phyloP scores from a whole-genome alignment of 2,329 filamentous ascomycete species.

The Keithomyces neogunnii region DNA sequence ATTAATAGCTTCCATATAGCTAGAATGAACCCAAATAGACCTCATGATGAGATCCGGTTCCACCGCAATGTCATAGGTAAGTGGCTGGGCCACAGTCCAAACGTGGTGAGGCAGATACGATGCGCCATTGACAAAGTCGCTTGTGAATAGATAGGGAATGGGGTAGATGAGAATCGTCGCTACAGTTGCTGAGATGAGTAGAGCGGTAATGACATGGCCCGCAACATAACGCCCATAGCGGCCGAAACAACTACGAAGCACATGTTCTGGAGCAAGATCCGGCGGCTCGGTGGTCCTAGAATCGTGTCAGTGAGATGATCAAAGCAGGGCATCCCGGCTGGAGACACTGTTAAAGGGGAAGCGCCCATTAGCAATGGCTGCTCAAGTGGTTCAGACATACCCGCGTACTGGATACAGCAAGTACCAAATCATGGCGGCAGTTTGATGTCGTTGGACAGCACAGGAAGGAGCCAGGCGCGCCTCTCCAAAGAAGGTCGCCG shows the following conservation, averaged over 20 bases:
- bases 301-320: background rate
- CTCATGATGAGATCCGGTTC: slow-evolving; percentile 70
- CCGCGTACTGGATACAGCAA: slow-evolving; percentile 10
- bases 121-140: slow-evolving; percentile 61
- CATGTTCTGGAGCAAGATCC: slow-evolving; percentile 53
- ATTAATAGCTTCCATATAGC: slow-evolving; percentile 69
- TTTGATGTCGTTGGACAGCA: too few relatives aligned
- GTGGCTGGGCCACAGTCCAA: slow-evolving; percentile 66
- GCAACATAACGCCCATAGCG: slow-evolving; percentile 64
- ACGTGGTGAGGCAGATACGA: slow-evolving; percentile 70
- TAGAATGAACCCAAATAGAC: slow-evolving; percentile 73
- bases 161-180: slow-evolving; percentile 66
- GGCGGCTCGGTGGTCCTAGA: slow-evolving; percentile 66
- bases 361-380: background rate
- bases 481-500: too few relatives aligned
- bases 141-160: slow-evolving; percentile 65
- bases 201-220: slow-evolving; percentile 64
- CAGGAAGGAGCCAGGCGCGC: too few relatives aligned
- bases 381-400: background rate
- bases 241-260: slow-evolving; percentile 55
- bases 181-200: slow-evolving; percentile 64
- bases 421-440: slow-evolving; percentile 3
- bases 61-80: slow-evolving; percentile 40
- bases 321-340: background rate
- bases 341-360: background rate